Evolutionary conservation across 78 protist genomes (phyloP), one percentile per base, ranked within the genome.

Genomic region (Bodo saltans): DNA sequence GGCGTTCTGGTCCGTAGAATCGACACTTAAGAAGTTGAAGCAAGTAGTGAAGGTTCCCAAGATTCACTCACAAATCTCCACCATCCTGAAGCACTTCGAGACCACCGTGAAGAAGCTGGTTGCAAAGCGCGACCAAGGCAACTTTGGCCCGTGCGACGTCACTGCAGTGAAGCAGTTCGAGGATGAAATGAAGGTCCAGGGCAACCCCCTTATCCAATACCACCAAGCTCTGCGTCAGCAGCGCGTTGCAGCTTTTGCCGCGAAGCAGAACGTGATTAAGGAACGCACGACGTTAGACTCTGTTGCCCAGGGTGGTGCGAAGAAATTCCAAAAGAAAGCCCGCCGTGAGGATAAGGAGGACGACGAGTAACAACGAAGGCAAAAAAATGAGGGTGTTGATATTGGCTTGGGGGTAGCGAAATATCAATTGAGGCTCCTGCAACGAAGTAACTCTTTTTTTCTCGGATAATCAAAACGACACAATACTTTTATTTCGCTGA

Each of bases 1-100:
- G 86, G 39, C 92, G n/a, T 29, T 69, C 0, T 37, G 85, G 26
- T 92, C 94, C n/a, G 47, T 73, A 8, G 25, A 78, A 25, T 1
- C 76, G 26, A n/a, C 40, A 70, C 81, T 83, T 68, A 35, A 32
- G 68, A 4, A 17, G 71, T 39, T 47, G 29, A 68, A 73, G 28
- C 82, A 82, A 33, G 53, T 67, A 17, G 67, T 60, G 30, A 4
- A 8, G n/a, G 28, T 23, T n/a, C 38, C 34, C 32, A 47, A 39
- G 70, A 1, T 21, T 42, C 8, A 34, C 34, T 4, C 8, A 68
- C 3, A 27, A n/a, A 21, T 78, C 32, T 1, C 26, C 38, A 8
- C 71, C 35, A 2, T 52, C 35, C 11, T 47, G 35, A 4, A 79
- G 73, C 30, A 8, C 41, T 2, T 79, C 67, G 53, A 79, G 8